Conservation (phyloP, 306 rosid genomes). For the Vachellia collinsii region DNA sequence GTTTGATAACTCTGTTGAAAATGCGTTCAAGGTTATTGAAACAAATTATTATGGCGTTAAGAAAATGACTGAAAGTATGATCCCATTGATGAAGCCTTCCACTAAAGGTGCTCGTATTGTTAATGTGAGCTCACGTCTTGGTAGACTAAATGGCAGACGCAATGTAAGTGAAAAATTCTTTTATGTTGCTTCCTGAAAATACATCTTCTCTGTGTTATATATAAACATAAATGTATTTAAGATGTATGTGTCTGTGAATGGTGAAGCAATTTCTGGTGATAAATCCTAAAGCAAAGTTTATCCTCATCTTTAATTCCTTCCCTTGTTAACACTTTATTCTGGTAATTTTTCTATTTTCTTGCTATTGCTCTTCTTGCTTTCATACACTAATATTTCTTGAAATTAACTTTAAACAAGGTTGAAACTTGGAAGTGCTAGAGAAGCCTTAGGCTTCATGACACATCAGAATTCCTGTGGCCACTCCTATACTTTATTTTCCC, state of each 20-base stretch:
- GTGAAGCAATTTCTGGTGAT: neutral
- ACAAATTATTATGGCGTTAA: slow-evolving; percentile 84
- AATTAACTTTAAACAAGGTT: neutral
- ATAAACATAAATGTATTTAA: neutral
- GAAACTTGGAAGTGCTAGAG: neutral
- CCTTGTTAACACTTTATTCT: neutral
- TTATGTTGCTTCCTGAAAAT: neutral
- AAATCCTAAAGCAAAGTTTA: neutral
- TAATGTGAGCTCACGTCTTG: slow-evolving; percentile 86
- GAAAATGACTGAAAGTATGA: slow-evolving; percentile 75
- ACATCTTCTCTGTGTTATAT: neutral
- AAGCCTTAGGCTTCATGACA: neutral
- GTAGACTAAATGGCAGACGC: slow-evolving; percentile 75
- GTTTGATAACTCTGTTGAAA: slow-evolving; percentile 70
- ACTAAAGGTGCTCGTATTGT: slow-evolving; percentile 74
- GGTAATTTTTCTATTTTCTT: neutral
- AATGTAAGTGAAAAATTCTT: slow-evolving; percentile 48
- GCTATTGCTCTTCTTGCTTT: neutral
- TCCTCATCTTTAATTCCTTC: slow-evolving; percentile 20
- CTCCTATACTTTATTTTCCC: neutral
- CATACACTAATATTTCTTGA: neutral
- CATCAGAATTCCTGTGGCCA: neutral
- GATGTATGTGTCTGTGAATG: neutral
- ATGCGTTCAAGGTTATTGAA: slow-evolving; percentile 61
- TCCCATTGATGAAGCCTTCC: slow-evolving; percentile 86